phyloP scores from a whole-genome alignment of 2,329 filamentous ascomycete genomes.

The Achaetomium macrosporum region DNA sequence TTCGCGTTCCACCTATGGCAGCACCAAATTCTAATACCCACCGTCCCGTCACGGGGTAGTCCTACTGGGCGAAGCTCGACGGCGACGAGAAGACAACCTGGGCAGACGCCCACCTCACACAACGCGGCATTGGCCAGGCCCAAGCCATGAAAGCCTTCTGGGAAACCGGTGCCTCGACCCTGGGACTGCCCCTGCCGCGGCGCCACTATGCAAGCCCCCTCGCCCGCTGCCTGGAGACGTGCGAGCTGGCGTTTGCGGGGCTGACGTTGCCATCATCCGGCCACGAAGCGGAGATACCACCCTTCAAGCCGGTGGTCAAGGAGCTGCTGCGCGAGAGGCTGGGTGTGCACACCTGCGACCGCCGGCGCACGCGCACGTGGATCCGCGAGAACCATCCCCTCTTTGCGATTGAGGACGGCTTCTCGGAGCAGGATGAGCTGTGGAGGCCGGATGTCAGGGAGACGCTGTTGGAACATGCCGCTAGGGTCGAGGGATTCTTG shows the following conservation, averaged over 20 bases:
- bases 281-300: slow-evolving; percentile 19
- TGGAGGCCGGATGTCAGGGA: slow-evolving; percentile 45
- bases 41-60: slow-evolving; percentile 20
- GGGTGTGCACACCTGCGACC: slow-evolving; percentile 57
- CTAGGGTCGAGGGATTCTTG: slow-evolving; percentile 8
- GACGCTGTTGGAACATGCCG: slow-evolving; percentile 40
- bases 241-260: background rate
- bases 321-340: slow-evolving; percentile 55
- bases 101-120: slow-evolving; percentile 45
- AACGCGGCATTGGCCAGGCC: slow-evolving; percentile 48
- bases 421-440: slow-evolving; percentile 50
- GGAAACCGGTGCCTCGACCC: slow-evolving; percentile 45
- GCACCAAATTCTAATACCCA: background rate
- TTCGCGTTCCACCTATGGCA: background rate
- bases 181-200: slow-evolving; percentile 52
- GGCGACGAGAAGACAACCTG: slow-evolving; percentile 34
- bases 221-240: background rate
- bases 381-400: slow-evolving; percentile 45
- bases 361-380: slow-evolving; percentile 41
- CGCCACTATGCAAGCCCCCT: background rate
- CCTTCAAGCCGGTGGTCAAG: slow-evolving; percentile 49
- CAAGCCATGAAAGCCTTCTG: slow-evolving; percentile 47
- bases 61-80: slow-evolving; percentile 35
- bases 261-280: background rate
- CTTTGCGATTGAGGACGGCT: slow-evolving; percentile 47